A percentile compares a stretch with the other conserved stretches of the same genome.
Evolutionary conservation across 116 monocot species (phyloP).

Genomic region (Papilionanthe hybrid): DNA sequence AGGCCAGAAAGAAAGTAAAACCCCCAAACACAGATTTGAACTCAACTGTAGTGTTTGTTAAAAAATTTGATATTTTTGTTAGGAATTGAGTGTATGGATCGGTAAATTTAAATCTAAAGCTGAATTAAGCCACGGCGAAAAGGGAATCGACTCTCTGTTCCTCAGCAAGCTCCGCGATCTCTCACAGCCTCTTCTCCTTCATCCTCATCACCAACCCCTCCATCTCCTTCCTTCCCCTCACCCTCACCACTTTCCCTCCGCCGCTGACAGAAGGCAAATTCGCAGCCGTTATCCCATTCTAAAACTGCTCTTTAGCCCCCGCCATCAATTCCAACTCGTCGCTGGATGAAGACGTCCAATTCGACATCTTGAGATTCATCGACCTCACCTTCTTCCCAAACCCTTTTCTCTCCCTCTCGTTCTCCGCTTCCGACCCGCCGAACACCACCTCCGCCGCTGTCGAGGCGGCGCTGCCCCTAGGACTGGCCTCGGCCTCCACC

Average conservation of each 20-base stretch:
- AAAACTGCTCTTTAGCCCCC: neutral
- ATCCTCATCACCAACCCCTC: slow-evolving; percentile 32
- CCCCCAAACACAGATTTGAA: too few relatives aligned
- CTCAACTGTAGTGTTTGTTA: too few relatives aligned
- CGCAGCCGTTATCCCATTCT: too few relatives aligned
- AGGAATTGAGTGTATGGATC: too few relatives aligned
- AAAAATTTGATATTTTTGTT: too few relatives aligned
- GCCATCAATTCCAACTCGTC: too few relatives aligned
- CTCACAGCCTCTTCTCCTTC: slow-evolving; percentile 35
- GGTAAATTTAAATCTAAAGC: too few relatives aligned
- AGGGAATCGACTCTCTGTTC: slow-evolving; percentile 31
- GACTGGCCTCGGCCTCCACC: slow-evolving; percentile 45
- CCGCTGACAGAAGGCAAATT: neutral
- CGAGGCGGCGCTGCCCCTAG: neutral
- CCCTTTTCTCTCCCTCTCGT: slow-evolving; percentile 17
- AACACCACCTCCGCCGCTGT: slow-evolving; percentile 8
- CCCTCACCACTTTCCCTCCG: slow-evolving; percentile 2
- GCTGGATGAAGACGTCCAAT: neutral
- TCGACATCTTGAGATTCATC: slow-evolving; percentile 9
- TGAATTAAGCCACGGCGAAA: slow-evolving; percentile 29
- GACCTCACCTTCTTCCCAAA: slow-evolving; percentile 21
- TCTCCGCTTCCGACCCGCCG: slow-evolving; percentile 12
- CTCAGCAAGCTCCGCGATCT: slow-evolving; percentile 25
- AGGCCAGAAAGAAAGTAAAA: too few relatives aligned
- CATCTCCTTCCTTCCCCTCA: slow-evolving; percentile 41